Conservation (phyloP, 352 stramenopile species). For the Pythium aquatile region DNA sequence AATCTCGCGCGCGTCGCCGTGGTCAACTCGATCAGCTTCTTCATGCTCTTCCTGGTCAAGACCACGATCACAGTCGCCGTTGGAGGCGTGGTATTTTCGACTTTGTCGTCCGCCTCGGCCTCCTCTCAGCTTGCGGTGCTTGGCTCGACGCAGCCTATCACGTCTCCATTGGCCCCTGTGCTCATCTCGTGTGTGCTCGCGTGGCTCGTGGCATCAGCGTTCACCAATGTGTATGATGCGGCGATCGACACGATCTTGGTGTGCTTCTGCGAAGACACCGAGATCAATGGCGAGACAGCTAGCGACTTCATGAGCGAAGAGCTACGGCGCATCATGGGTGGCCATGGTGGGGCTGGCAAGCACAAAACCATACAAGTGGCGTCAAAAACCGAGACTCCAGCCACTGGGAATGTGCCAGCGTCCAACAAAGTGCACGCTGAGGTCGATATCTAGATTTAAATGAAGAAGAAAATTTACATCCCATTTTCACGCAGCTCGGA, state of each 20-base stretch:
- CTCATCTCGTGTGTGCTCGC: constrained; percentile 74
- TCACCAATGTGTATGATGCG: constrained; percentile 94
- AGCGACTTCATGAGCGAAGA: constrained; percentile 84
- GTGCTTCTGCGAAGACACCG: constrained; percentile 95
- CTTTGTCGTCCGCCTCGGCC: constrained; percentile 37
- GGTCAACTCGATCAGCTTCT: constrained; percentile 91
- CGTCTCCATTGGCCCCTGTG: constrained; percentile 90
- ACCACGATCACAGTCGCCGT: constrained; percentile 67
- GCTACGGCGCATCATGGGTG: constrained; percentile 61
- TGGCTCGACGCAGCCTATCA: constrained; percentile 56
- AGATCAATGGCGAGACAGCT: constrained; percentile 50
- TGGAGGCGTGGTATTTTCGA: constrained; percentile 44
- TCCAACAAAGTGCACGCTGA: constrained; percentile 40
- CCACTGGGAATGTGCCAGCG: background rate
- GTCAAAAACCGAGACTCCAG: background rate
- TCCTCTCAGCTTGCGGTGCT: constrained; percentile 56
- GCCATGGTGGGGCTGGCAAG: constrained; percentile 33
- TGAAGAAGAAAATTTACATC: background rate
- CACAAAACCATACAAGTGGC: constrained; percentile 45
- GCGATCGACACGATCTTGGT: constrained; percentile 95
- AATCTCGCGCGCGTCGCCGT: constrained; percentile 90
- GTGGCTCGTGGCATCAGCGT: constrained; percentile 90
- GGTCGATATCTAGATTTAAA: constrained; percentile 14
- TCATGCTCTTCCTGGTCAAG: constrained; percentile 94
- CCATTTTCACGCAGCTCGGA: background rate